A percentile compares a stretch with the other conserved stretches of the same genome.
These are phyloP conservation scores for Fagopyrum homotropicum DNA, from an alignment of 148 eudicot genomes.

Conservation along the genomic window DNA sequence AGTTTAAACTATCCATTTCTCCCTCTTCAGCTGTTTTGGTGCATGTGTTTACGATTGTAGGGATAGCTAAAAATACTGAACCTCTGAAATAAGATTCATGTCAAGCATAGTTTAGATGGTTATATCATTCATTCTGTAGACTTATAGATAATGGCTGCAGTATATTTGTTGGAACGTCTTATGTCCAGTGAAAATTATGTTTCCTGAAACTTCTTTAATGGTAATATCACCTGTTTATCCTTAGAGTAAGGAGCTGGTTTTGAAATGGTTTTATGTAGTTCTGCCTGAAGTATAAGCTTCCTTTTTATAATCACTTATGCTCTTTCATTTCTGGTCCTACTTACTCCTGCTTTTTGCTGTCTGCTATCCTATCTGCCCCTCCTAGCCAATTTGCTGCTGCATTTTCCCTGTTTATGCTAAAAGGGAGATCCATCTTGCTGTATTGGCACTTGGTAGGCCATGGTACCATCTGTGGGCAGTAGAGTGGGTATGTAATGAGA, in stretches of 20 bases:
- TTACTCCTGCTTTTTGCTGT: not conserved
- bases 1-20: not conserved
- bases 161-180: not conserved
- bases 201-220: not conserved
- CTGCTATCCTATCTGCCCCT: not conserved
- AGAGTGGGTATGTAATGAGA: not conserved
- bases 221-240: not conserved
- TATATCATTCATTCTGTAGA: not conserved
- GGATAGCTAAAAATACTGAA: not conserved
- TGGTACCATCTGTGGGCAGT: not conserved
- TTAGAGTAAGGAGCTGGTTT: not conserved
- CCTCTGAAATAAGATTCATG: not conserved
- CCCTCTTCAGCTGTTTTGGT: not conserved
- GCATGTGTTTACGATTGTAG: not conserved
- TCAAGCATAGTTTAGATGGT: not conserved
- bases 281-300: not conserved
- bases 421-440: not conserved
- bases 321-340: not conserved
- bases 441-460: not conserved
- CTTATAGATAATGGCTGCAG: not conserved
- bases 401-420: not conserved
- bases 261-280: not conserved
- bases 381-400: not conserved
- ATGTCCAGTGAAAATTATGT: not conserved
- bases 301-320: not conserved